Evolutionary conservation across 768 basidiomycete genomes (phyloP).

Genomic region (Termitomyces sp.): DNA sequence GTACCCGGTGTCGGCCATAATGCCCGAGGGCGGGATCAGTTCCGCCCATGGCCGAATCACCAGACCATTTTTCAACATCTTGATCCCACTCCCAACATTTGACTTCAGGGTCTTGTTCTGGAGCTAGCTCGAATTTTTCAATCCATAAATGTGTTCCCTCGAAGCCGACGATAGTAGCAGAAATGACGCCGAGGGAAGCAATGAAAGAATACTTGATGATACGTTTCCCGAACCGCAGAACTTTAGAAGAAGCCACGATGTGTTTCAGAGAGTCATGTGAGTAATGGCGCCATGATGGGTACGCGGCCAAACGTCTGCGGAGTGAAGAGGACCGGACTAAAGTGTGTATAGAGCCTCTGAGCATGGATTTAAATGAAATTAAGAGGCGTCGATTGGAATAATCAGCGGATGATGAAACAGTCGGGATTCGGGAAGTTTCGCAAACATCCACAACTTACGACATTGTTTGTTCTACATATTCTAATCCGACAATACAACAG

Average conservation of each 20-base stretch:
- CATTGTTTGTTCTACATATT: not conserved
- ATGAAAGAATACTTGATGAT: conserved; percentile 45
- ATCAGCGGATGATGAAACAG: not conserved
- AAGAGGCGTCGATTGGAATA: not conserved
- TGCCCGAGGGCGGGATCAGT: conserved; percentile 70
- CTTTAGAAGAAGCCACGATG: conserved; percentile 12
- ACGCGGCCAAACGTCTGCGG: conserved; percentile 7
- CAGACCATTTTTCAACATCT: conserved; percentile 59
- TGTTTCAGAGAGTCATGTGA: conserved; percentile 23
- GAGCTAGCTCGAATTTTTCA: conserved; percentile 43
- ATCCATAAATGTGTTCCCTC: conserved; percentile 60
- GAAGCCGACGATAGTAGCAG: conserved; percentile 41
- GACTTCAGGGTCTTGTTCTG: conserved; percentile 46
- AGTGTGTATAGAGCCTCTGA: conserved; percentile 2
- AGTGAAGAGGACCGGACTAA: conserved; percentile 1
- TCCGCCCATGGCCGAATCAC: conserved; percentile 45
- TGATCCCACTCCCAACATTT: conserved; percentile 64
- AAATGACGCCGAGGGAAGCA: conserved; percentile 34
- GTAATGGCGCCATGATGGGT: conserved; percentile 13
- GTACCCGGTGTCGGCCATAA: conserved; percentile 52
- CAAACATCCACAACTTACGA: not conserved
- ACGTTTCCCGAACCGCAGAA: conserved; percentile 38
- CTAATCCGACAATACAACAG: not conserved
- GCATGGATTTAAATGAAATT: conserved; percentile 8
- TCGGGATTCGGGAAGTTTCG: conserved; percentile 1